Conservation (phyloP, 2,329 filamentous ascomycete genomes). For the Pseudomassariella vexata region DNA sequence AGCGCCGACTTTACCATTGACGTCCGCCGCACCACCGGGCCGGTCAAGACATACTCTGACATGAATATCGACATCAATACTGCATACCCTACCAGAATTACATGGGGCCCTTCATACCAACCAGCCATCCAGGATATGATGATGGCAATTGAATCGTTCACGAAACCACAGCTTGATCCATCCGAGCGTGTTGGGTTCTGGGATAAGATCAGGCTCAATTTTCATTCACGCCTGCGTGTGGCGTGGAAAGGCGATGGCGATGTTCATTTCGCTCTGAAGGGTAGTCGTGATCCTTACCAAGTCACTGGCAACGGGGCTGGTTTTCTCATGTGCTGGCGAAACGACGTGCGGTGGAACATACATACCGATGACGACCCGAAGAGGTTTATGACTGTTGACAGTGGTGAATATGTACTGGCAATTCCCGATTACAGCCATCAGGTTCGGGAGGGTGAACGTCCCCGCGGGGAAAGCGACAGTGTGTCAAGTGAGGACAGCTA, state of each 20-base stretch:
- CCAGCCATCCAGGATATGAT: conserved; percentile 99
- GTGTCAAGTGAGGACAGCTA: conserved; percentile 57
- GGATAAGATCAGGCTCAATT: conserved; percentile 94
- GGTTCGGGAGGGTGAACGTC: conserved; percentile 59
- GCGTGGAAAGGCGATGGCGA: conserved; percentile 95
- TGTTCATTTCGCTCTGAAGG: conserved; percentile 88
- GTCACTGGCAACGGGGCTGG: conserved; percentile 90
- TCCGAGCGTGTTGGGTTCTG: conserved; percentile 95
- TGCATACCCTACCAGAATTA: conserved; percentile 83
- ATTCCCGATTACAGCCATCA: conserved; percentile 90
- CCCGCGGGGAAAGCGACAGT: conserved; percentile 49
- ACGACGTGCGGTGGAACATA: conserved; percentile 83
- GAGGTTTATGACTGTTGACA: conserved; percentile 92
- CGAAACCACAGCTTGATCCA: conserved; percentile 87
- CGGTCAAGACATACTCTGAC: conserved; percentile 94
- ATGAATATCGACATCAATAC: conserved; percentile 92
- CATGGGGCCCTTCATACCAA: conserved; percentile 96
- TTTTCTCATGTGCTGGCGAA: conserved; percentile 98
- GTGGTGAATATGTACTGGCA: conserved; percentile 89
- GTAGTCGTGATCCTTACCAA: conserved; percentile 84
- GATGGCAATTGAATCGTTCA: conserved; percentile 98
- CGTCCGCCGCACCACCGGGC: conserved; percentile 83
- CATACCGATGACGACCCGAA: conserved; percentile 81
- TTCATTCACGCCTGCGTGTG: conserved; percentile 84
- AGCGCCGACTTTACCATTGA: conserved; percentile 73